phyloP scores from a whole-genome alignment of 2,329 filamentous ascomycete species.

The Fonsecaea pedrosoi region DNA sequence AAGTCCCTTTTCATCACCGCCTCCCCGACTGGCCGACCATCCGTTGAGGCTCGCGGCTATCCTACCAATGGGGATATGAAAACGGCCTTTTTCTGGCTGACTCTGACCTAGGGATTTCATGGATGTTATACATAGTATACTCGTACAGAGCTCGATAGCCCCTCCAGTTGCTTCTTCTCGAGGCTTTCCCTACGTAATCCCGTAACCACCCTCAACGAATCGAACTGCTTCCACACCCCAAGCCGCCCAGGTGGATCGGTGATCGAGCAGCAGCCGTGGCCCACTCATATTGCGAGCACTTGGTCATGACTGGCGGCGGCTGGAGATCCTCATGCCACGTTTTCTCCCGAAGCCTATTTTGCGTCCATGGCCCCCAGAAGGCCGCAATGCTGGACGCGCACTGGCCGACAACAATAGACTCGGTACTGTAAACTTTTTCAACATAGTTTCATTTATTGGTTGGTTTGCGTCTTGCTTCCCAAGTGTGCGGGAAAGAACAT shows the following conservation, averaged over 20 bases:
- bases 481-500: neutral
- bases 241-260: constrained; percentile 16
- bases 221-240: constrained; percentile 7
- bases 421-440: constrained; percentile 3
- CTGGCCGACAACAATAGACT: constrained; percentile 6
- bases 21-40: constrained; percentile 8
- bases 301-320: constrained; percentile 19
- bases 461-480: constrained; percentile 10
- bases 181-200: constrained; percentile 23
- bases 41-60: constrained; percentile 20
- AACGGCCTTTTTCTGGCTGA: constrained; percentile 3
- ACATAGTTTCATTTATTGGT: constrained; percentile 9
- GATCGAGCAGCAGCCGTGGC: constrained; percentile 16
- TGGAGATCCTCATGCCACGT: constrained; percentile 26
- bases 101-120: neutral
- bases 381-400: constrained; percentile 13
- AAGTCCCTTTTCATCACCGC: neutral
- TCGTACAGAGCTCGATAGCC: constrained; percentile 5
- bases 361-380: neutral
- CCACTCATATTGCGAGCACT: constrained; percentile 15
- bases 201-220: constrained; percentile 9
- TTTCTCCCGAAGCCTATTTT: constrained; percentile 16
- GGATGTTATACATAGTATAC: constrained; percentile 21
- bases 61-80: constrained; percentile 12
- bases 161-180: constrained; percentile 3